Evolutionary conservation across 495 filamentous ascomycete genomes (phyloP).

Genomic region (Aspergillus hancockii): DNA sequence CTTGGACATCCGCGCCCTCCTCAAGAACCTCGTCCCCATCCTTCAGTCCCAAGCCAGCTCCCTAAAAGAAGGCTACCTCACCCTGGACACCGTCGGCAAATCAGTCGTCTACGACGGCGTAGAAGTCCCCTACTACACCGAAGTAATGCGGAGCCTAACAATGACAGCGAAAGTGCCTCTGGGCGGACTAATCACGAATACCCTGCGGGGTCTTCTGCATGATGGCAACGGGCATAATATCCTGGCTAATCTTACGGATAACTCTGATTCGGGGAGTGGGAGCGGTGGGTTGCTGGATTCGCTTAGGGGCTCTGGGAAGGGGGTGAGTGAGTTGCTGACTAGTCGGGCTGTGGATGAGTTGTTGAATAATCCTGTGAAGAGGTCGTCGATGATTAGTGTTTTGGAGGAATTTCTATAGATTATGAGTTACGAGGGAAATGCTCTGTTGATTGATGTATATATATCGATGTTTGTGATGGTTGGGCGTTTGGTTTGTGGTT

Average conservation of each 20-base stretch:
- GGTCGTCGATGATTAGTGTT: constrained; percentile 3
- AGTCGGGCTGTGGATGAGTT: constrained; percentile 6
- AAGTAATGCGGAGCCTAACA: constrained; percentile 37
- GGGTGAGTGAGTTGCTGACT: neutral
- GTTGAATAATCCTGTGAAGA: neutral
- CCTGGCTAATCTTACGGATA: neutral
- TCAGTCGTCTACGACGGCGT: constrained; percentile 36
- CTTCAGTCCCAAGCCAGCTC: constrained; percentile 30
- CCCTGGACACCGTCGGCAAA: constrained; percentile 33
- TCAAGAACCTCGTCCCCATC: constrained; percentile 30
- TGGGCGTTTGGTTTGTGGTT: neutral
- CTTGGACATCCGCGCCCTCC: constrained; percentile 34
- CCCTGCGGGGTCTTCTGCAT: constrained; percentile 25
- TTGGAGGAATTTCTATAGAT: constrained; percentile 9
- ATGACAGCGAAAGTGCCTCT: constrained; percentile 36
- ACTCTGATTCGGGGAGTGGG: neutral
- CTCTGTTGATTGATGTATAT: neutral
- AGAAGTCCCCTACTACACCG: constrained; percentile 41
- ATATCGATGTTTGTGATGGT: neutral
- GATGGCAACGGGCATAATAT: constrained; percentile 18
- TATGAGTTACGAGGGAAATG: neutral
- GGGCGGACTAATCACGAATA: constrained; percentile 33
- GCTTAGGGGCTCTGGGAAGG: neutral
- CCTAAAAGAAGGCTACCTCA: constrained; percentile 34
- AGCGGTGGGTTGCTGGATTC: neutral